Percentiles rank a stretch among this genome's conserved stretches.
Evolutionary conservation across 1,284 basidiomycete genomes (phyloP).

Genomic region (Cryptococcus sp.): DNA sequence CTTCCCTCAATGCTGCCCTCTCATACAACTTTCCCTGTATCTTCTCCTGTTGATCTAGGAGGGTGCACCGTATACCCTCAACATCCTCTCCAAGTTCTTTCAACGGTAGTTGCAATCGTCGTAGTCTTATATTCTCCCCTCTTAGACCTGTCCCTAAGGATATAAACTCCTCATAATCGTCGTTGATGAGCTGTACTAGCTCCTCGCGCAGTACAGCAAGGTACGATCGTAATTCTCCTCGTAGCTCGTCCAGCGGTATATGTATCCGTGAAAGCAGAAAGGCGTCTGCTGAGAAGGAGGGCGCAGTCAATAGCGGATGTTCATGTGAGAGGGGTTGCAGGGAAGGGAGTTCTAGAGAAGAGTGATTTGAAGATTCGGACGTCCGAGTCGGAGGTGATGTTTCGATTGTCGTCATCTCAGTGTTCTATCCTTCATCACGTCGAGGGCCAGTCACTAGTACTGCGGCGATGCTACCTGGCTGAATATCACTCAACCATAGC

Average conservation of each 20-base stretch:
- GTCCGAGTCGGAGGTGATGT: background rate
- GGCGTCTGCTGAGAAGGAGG: conserved; percentile 72
- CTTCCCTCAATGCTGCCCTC: conserved; percentile 68
- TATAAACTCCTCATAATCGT: conserved; percentile 97
- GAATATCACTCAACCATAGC: too few relatives aligned
- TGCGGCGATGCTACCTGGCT: too few relatives aligned
- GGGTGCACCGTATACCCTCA: conserved; percentile 44
- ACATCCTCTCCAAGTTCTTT: conserved; percentile 61
- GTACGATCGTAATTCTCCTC: conserved; percentile 80
- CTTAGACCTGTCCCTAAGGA: conserved; percentile 83
- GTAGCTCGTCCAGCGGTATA: conserved; percentile 79
- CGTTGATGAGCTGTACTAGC: conserved; percentile 89
- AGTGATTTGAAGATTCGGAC: conserved; percentile 18
- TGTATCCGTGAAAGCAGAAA: conserved; percentile 84
- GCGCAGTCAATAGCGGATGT: conserved; percentile 65
- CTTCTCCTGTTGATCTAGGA: conserved; percentile 57
- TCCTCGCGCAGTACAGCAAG: conserved; percentile 79
- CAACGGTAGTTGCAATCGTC: conserved; percentile 63
- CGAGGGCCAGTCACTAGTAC: too few relatives aligned
- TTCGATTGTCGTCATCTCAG: background rate
- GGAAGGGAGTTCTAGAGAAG: conserved; percentile 59
- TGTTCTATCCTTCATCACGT: background rate
- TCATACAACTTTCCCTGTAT: conserved; percentile 72
- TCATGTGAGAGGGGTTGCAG: conserved; percentile 72
- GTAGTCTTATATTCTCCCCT: conserved; percentile 71